Base-by-base conservation (phyloP, 805 yeast genomes). In the Lipomyces spencermartinsiae region DNA sequence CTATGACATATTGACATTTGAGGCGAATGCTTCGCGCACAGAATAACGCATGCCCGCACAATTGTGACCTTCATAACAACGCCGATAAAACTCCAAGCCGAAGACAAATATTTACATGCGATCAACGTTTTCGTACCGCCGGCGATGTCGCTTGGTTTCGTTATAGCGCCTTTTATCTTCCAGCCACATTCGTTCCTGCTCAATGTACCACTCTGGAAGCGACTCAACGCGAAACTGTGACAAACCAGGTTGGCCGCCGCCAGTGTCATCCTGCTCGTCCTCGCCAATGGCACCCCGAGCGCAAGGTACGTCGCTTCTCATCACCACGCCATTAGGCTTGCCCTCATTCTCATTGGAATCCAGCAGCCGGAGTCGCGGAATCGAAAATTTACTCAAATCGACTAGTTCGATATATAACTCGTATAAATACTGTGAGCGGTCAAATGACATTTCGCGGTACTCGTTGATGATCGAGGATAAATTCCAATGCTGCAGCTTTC, bases 401-500 rank as follows among this genome's bases (percentile, higher is more conserved):
- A 92, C 81, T 67, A 93, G 78, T 75, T 94, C 98, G 58, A 94
- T 79, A 73, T 90, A 92, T 3, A 89, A 89, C 76, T 93, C 97
- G 25, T 92, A 91, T 71, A 85, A 86, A 76, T 92, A 93, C 74
- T 88, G 92, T 58, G 89, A 83, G 72, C 89, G 87, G 71, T 86
- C 86, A 37, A 92, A 90, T 25, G 91, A 83, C 77, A 87, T 91
- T 8, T 91, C 82, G 63, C 97, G 82, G 78, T 92, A 95, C 77
- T 94, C 98, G 73, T 89, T 89, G 29, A 93, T 85, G 4, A 94
- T 87, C 22, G 96, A 89, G 31, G 93, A 87, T 76, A 90, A 89
- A 73, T 88, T 89, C 98, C 98, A 94, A 78, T 90, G 90, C 78
- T 92, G 95, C 53, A 93, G 82, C 76, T 89, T 88, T 62, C 99